Base-by-base conservation (phyloP, 192 early-diverging fungal species). In the Dissophora globulifera region DNA sequence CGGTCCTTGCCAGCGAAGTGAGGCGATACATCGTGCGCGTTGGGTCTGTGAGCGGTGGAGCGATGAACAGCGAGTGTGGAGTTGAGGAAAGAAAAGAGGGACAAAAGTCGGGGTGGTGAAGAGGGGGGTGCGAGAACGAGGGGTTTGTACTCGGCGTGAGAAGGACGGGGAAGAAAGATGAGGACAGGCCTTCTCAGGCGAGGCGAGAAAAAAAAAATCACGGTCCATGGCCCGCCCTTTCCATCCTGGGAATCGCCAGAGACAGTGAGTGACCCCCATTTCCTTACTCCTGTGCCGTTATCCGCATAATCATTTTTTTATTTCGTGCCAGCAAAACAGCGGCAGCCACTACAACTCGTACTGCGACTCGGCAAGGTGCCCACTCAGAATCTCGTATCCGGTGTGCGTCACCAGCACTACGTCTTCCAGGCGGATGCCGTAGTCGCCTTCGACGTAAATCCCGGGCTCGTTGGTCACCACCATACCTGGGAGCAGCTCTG, bases 401-500 rank as follows among this genome's bases (percentile, higher is more conserved):
- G 33, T 45, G 46, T 72, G 51, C 11, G 68, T 80, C 33, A 80
- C 69, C 41, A 80, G 33, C 26, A 80, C 55, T 17, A 72, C 78
- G 52, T 80, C 78, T 53, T 80, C 78, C 20, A 80, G 52, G 0
- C 78, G 67, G 32, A 80, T 67, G 12, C 72, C 72, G 29, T 62
- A 67, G 35, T 78, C 47, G 5, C 71, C 62, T 3, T 80, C 62
- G 20, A 86, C 65, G 64, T 86, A 86, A 51, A 86, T 76, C 11
- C 85, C 85, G 19, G 85, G 85, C 41, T 86, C 85, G 32, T 81
- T 80, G 48, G 75, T 83, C 38, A 86, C 82, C 35, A 78, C 79
- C 79, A 84, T 83, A 13, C 85, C 83, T 11, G 79, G 50, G 11
- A 67, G 41, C 17, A 86, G 66, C 3, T 54, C 43, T 5, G 78